Percentiles rank a stretch among this genome's conserved stretches.
These are phyloP conservation scores for Pisolithus microcarpus DNA, from an alignment of 768 basidiomycete genomes.

Conservation along the genomic window DNA sequence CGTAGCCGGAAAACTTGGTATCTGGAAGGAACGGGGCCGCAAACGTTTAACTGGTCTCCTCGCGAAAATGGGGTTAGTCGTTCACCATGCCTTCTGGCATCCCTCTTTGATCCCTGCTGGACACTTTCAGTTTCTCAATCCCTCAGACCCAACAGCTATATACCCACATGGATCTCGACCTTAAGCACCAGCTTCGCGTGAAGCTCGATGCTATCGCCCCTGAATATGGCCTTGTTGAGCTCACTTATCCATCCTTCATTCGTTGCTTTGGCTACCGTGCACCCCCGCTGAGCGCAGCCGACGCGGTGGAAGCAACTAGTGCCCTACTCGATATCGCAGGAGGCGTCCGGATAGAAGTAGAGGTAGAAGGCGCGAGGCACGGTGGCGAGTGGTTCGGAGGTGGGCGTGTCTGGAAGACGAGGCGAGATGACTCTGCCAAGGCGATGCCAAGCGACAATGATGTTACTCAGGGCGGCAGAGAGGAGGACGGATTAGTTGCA, in stretches of 20 bases:
- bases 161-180: constrained; percentile 92
- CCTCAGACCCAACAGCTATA: constrained; percentile 91
- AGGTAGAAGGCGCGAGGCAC: constrained; percentile 77
- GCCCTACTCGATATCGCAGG: constrained; percentile 87
- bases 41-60: constrained; percentile 85
- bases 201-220: constrained; percentile 88
- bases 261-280: constrained; percentile 87
- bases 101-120: constrained; percentile 4
- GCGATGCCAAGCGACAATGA: constrained; percentile 22
- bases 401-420: constrained; percentile 67
- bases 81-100: constrained; percentile 1
- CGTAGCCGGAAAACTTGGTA: constrained; percentile 88
- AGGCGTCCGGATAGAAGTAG: constrained; percentile 86
- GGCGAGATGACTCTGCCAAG: constrained; percentile 31
- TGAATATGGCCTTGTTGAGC: constrained; percentile 90
- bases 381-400: constrained; percentile 97
- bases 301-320: constrained; percentile 83
- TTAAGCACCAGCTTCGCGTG: constrained; percentile 71
- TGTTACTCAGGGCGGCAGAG: constrained; percentile 19
- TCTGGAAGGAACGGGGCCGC: constrained; percentile 92
- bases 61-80: constrained; percentile 93
- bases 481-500: constrained; percentile 14
- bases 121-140: constrained; percentile 73
- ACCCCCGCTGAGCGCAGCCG: constrained; percentile 83
- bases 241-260: constrained; percentile 89